A percentile compares a stretch with the other conserved stretches of the same genome.
phyloP scores from a whole-genome alignment of 768 basidiomycete species.

The Pulveroboletus sp. region DNA sequence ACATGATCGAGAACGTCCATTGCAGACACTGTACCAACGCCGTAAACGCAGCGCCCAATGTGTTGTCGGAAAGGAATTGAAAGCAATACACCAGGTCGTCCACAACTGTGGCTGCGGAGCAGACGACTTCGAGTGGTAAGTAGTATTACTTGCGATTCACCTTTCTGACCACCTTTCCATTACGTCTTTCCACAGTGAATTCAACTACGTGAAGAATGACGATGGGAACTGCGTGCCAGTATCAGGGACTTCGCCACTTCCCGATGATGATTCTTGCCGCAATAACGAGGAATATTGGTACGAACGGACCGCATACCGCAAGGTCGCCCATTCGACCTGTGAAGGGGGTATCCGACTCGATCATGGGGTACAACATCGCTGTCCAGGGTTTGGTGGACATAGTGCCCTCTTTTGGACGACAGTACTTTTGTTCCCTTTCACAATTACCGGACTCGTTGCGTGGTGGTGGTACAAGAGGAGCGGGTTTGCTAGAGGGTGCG shows the following conservation, averaged over 20 bases:
- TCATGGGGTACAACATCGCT: conserved; percentile 65
- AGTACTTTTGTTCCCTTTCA: conserved; percentile 72
- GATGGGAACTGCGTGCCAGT: conserved; percentile 76
- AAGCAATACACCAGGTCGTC: conserved; percentile 49
- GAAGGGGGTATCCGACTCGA: conserved; percentile 78
- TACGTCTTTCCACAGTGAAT: conserved; percentile 58
- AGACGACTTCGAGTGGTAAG: conserved; percentile 93
- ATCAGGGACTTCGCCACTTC: conserved; percentile 59
- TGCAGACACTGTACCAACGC: conserved; percentile 86
- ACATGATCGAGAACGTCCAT: neutral
- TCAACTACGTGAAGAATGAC: conserved; percentile 74
- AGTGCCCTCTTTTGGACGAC: conserved; percentile 82
- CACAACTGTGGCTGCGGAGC: conserved; percentile 68
- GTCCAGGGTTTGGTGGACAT: conserved; percentile 77
- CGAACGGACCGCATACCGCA: conserved; percentile 86
- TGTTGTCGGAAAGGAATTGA: conserved; percentile 69
- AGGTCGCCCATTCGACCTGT: conserved; percentile 87
- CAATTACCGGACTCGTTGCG: conserved; percentile 67
- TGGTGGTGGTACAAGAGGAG: conserved; percentile 81
- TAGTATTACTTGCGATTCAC: neutral
- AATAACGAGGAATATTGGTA: conserved; percentile 81
- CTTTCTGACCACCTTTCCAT: neutral
- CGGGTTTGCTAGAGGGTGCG: conserved; percentile 72
- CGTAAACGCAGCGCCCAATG: conserved; percentile 77
- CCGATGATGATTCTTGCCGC: conserved; percentile 59